Evolutionary conservation across 495 filamentous ascomycete species (phyloP).

Genomic region (Penicillium lagena): DNA sequence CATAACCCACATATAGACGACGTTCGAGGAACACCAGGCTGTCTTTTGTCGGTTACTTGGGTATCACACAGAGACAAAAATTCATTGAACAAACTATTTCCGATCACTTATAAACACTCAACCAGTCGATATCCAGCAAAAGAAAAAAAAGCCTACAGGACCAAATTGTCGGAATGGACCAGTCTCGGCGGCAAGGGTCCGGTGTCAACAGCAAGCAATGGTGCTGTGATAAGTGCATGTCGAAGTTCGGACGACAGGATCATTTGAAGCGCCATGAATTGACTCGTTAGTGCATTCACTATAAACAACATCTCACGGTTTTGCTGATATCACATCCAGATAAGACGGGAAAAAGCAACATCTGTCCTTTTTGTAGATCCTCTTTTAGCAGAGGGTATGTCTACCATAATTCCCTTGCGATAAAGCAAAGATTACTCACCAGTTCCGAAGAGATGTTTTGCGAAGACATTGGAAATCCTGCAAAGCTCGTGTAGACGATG

Average conservation of each 20-base stretch:
- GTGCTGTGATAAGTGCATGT: slow-evolving; percentile 24
- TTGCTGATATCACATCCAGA: slow-evolving; percentile 9
- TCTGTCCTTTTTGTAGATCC: slow-evolving; percentile 24
- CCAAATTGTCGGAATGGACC: slow-evolving; percentile 5
- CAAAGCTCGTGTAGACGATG: slow-evolving; percentile 14
- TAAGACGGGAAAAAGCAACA: slow-evolving; percentile 9
- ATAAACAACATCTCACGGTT: neutral
- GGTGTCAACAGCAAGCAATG: slow-evolving; percentile 3
- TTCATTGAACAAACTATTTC: slow-evolving; percentile 3
- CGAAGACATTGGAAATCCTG: slow-evolving; percentile 33
- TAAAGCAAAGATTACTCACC: neutral
- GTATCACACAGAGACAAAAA: too few species aligned
- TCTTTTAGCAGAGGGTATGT: slow-evolving; percentile 29
- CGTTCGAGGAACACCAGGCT: too few species aligned
- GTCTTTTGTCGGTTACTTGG: too few species aligned
- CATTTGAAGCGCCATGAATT: slow-evolving; percentile 25
- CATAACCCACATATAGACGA: too few species aligned
- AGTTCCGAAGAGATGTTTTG: slow-evolving; percentile 18
- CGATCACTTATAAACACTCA: neutral
- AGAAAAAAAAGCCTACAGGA: too few species aligned
- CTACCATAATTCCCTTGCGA: neutral
- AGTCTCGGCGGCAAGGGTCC: neutral
- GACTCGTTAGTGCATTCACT: slow-evolving; percentile 17
- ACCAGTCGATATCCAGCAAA: too few species aligned
- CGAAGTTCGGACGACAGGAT: slow-evolving; percentile 23